phyloP scores from a whole-genome alignment of 73 alveolate genomes.

The Strombidium stylifer region DNA sequence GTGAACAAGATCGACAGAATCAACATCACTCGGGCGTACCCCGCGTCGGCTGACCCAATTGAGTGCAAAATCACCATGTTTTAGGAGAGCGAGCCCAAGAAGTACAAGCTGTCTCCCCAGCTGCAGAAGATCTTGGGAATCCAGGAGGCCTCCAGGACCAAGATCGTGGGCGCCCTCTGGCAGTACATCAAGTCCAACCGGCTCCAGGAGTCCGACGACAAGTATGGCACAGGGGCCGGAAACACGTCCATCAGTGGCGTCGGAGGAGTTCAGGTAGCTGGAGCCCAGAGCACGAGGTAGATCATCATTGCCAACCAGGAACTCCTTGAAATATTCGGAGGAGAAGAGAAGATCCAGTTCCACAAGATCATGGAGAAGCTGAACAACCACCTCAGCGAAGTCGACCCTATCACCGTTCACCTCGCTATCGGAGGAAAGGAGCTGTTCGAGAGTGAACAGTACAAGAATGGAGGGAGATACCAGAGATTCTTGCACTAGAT shows the following conservation, averaged over 20 bases:
- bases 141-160: conserved; percentile 43
- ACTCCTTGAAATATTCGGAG: conserved; percentile 41
- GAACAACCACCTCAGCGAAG: conserved; percentile 46
- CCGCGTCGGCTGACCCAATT: conserved; percentile 17
- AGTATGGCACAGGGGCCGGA: no score
- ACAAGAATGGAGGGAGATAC: no score
- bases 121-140: conserved; percentile 38
- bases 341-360: conserved; percentile 53
- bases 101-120: conserved; percentile 31
- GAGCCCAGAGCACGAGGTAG: no score
- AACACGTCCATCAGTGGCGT: no score
- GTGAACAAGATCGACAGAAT: conserved; percentile 14
- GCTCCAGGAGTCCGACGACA: conserved; percentile 55
- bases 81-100: conserved; percentile 53
- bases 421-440: no score
- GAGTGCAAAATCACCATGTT: conserved; percentile 26
- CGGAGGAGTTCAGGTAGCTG: no score
- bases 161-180: conserved; percentile 61
- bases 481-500: no score
- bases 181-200: conserved; percentile 53
- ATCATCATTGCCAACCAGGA: conserved; percentile 52
- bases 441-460: no score
- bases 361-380: conserved; percentile 16
- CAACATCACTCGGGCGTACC: not conserved
- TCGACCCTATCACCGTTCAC: no score